Evolutionary conservation across 1,284 basidiomycete species (phyloP), one percentile per base, ranked within the genome.

Genomic region (Kwoniella shivajii): DNA sequence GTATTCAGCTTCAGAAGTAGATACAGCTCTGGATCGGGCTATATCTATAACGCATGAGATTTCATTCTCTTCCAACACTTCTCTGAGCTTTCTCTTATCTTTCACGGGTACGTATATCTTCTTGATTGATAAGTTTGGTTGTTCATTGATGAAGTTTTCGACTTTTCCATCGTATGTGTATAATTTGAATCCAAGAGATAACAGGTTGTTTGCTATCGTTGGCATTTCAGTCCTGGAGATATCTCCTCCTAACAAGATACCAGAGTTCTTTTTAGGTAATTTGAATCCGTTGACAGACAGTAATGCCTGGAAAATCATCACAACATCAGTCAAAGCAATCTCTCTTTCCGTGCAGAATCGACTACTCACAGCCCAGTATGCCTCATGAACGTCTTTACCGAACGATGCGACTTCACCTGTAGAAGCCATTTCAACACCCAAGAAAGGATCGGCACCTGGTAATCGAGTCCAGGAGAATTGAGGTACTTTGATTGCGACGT

Each of bases 321-420:
- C 90, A 93, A 88, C 77, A 75, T 76, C 55, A 63, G 59, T 54
- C 62, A 64, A 81, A 90, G 89, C 70, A 7, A 18, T n/a, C n/a
- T n/a, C n/a, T n/a, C n/a, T n/a, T n/a, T n/a, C n/a, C 0, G 4
- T 0, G 16, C 6, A 29, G 6, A 34, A 18, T 94, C 83, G 80
- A 92, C 93, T 2, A 58, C 56, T 45, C 26, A 57, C 61, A 7
- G 90, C 87, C 95, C 94, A 98, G 80, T 97, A 98, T 10, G 95
- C 96, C 78, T 99, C 96, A 72, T 94, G 87, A 38, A 98, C 82
- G 74, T 97, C 90, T 72, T 86, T 86, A 44, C 95, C 96, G 74
- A 99, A 99, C 64, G 90, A 88, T n/a, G 96, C 96, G 20, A 99
- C 92, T 78, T 99, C 95, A 54, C 95, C 96, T 6, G 96, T 99